phyloP scores from a whole-genome alignment of 2,329 filamentous ascomycete species.

The Phaeophleospora eucalypticola region DNA sequence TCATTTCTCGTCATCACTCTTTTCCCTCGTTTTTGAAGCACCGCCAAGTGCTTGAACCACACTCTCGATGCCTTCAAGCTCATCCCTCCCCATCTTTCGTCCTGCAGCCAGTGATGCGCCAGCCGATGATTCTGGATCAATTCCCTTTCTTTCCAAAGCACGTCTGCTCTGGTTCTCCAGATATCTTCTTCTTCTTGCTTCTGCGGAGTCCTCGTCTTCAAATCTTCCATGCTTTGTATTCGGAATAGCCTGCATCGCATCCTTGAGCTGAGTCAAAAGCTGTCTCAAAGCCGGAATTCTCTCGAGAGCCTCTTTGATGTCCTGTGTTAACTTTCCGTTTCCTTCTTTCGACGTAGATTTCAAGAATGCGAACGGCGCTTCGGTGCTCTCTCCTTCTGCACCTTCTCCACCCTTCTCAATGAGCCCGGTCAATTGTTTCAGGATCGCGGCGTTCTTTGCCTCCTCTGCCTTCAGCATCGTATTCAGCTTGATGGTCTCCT shows the following conservation, averaged over 20 bases:
- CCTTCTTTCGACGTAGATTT: conserved; percentile 44
- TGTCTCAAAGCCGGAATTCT: conserved; percentile 76
- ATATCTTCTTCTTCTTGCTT: conserved; percentile 71
- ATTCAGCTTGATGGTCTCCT: conserved; percentile 75
- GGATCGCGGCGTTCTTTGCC: conserved; percentile 66
- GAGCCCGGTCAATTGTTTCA: conserved; percentile 60
- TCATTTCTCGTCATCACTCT: conserved; percentile 1
- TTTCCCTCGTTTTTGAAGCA: conserved; percentile 5
- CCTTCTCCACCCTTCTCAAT: conserved; percentile 36
- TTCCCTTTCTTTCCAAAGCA: conserved; percentile 69
- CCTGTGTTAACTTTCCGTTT: conserved; percentile 59
- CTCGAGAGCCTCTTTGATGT: conserved; percentile 72
- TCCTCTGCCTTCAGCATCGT: conserved; percentile 65
- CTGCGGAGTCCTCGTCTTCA: conserved; percentile 43
- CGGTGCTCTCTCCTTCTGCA: conserved; percentile 9
- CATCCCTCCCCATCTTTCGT: conserved; percentile 31
- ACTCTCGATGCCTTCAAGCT: conserved; percentile 36
- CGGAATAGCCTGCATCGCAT: conserved; percentile 25
- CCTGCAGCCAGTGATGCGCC: conserved; percentile 20
- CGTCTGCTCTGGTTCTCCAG: conserved; percentile 74
- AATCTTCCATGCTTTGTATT: conserved; percentile 31
- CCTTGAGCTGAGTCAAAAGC: conserved; percentile 59
- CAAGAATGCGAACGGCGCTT: conserved; percentile 53
- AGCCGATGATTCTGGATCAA: conserved; percentile 49
- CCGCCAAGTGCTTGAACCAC: conserved; percentile 33